Base-by-base conservation (phyloP, 1,284 basidiomycete genomes). In the Ustilago tritici region DNA sequence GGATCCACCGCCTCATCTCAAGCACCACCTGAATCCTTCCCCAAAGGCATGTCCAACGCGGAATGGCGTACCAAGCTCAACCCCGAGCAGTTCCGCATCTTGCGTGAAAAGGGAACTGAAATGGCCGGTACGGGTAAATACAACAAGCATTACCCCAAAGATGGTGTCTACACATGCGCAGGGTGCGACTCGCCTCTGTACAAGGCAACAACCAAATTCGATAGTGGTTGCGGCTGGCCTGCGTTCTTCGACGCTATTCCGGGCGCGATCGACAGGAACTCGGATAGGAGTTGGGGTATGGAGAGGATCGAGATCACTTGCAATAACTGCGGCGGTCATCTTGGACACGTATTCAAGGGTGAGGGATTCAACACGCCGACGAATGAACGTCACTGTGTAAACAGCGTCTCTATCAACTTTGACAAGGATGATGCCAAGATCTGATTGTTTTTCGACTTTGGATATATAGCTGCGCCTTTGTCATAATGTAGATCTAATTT, bases 211-310 rank as follows among this genome's bases (percentile, higher is more conserved):
- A 95, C 93, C 76, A 98, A 98, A 88, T 98, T 97, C 87, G 90
- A 93, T 81, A 94, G 93, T 65, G 94, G 94, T 11, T 98, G 95
- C 83, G 95, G 95, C 36, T 98, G 95, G 95, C 95, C 95, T n/a
- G 95, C 95, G 0, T 98, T 95, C 89, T 98, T 93, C 85, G 95
- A 96, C 84, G 93, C 94, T 3, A 91, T 97, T 67, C 95, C 95
- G 1, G 95, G 95, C 40, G 93, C 95, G 14, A 93, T 97, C n/a
- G 89, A 87, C 62, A 89, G 88, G 47, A 87, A 88, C 56, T 85
- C 86, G 54, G 88, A 88, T 79, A 71, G 77, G 32, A 86, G 87
- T 12, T 87, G 87, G 79, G 87, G 87, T 50, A 88, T 88, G 87
- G 78, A 81, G 58, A 70, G 92, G 68, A 93, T 88, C 7, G 93